Evolutionary conservation across 108 stramenopile species (phyloP).

Genomic region (Nitzschia sp.): DNA sequence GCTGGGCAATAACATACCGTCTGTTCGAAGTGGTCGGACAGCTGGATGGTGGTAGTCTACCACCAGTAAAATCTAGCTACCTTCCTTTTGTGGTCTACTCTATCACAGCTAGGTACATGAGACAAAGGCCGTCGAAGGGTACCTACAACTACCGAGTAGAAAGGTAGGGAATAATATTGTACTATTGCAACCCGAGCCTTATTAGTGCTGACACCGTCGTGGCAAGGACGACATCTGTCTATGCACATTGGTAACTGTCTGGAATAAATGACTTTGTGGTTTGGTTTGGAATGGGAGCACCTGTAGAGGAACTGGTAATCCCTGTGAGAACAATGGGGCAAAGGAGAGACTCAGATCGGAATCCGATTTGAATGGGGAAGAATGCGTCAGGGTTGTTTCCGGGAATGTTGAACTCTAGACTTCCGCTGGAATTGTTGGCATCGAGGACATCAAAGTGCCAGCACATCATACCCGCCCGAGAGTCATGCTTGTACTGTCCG

Average conservation of each 20-base stretch:
- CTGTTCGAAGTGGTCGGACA: too few species aligned
- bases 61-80: too few species aligned
- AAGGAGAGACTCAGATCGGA: slow-evolving; percentile 86
- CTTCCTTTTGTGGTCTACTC: too few species aligned
- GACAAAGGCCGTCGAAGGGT: too few species aligned
- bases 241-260: slow-evolving; percentile 68
- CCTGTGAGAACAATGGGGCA: slow-evolving; percentile 80
- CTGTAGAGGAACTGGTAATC: slow-evolving; percentile 59
- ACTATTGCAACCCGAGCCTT: too few species aligned
- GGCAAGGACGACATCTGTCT: slow-evolving; percentile 1
- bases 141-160: too few species aligned
- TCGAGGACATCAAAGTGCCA: slow-evolving; percentile 96
- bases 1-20: too few species aligned
- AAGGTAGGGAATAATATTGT: too few species aligned
- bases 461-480: slow-evolving; percentile 87
- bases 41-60: too few species aligned
- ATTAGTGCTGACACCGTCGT: not conserved
- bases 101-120: too few species aligned
- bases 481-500: slow-evolving; percentile 91
- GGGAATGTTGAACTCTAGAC: slow-evolving; percentile 90
- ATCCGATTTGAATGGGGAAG: slow-evolving; percentile 94
- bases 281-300: slow-evolving; percentile 77
- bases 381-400: slow-evolving; percentile 86
- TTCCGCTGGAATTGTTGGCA: slow-evolving; percentile 75
- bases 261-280: slow-evolving; percentile 64